These are phyloP conservation scores for Excoecaria agallocha DNA, from an alignment of 345 rosid genomes.

Conservation along the genomic window DNA sequence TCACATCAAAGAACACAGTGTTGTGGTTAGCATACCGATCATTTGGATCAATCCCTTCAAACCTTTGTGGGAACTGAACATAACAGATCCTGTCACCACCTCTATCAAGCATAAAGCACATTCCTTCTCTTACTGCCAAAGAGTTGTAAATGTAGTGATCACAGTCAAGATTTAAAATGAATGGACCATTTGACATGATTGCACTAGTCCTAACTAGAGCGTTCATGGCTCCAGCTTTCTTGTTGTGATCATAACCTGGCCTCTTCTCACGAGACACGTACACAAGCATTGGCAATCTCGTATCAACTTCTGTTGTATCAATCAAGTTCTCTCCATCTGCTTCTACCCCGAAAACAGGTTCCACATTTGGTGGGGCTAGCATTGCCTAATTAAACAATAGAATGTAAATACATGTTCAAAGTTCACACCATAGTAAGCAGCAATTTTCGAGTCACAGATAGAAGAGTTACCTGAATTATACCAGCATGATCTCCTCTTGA, in stretches of 20 bases:
- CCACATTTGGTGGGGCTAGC: slow-evolving; percentile 78
- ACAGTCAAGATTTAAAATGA: slow-evolving; percentile 32
- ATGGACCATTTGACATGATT: slow-evolving; percentile 37
- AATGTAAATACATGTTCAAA: slow-evolving; percentile 4
- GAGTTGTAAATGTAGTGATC: slow-evolving; percentile 37
- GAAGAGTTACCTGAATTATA: slow-evolving; percentile 59
- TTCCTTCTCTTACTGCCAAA: slow-evolving; percentile 34
- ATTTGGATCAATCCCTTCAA: slow-evolving; percentile 38
- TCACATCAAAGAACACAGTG: slow-evolving; percentile 36
- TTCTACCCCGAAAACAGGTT: slow-evolving; percentile 42
- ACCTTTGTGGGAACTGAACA: slow-evolving; percentile 38
- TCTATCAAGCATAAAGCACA: slow-evolving; percentile 39
- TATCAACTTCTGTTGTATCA: slow-evolving; percentile 29
- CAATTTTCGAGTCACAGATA: not conserved
- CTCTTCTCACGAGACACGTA: slow-evolving; percentile 32
- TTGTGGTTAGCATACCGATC: slow-evolving; percentile 37
- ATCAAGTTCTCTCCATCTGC: slow-evolving; percentile 30
- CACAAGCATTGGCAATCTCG: slow-evolving; percentile 33
- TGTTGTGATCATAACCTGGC: slow-evolving; percentile 36
- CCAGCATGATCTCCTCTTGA: slow-evolving; percentile 83
- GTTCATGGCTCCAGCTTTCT: slow-evolving; percentile 41
- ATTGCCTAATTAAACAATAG: slow-evolving; percentile 45
- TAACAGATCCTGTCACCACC: slow-evolving; percentile 33
- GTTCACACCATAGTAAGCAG: not conserved
- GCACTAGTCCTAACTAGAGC: slow-evolving; percentile 35